Conservation (phyloP, 2,329 filamentous ascomycete species). For the Claviceps sp. region DNA sequence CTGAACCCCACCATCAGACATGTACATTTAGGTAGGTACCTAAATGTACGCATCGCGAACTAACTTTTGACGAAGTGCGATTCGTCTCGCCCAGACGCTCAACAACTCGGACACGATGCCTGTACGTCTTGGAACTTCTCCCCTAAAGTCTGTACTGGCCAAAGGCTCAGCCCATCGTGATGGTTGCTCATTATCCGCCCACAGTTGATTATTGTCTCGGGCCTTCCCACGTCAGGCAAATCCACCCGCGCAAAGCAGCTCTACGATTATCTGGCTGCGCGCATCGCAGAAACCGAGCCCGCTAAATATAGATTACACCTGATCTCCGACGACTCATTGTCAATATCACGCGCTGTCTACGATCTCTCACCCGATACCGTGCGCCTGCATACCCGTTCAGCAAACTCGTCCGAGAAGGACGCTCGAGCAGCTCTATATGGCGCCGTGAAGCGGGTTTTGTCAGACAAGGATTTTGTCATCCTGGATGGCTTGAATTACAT, state of each 20-base stretch:
- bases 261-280: slow-evolving; percentile 46
- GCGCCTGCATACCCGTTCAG: slow-evolving; percentile 50
- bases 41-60: background rate
- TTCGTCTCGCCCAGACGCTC: background rate
- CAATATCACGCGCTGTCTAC: slow-evolving; percentile 59
- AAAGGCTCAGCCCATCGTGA: background rate
- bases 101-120: background rate
- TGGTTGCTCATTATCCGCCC: slow-evolving; percentile 3
- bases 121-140: background rate
- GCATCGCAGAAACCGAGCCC: slow-evolving; percentile 28
- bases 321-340: slow-evolving; percentile 59
- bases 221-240: slow-evolving; percentile 56
- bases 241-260: slow-evolving; percentile 54
- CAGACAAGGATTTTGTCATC: slow-evolving; percentile 61
- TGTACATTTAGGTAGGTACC: no score
- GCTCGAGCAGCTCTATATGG: slow-evolving; percentile 63
- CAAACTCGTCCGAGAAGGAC: slow-evolving; percentile 68
- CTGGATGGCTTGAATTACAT: slow-evolving; percentile 78
- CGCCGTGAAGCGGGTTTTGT: slow-evolving; percentile 64
- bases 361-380: slow-evolving; percentile 41
- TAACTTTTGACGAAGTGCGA: background rate
- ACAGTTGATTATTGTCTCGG: slow-evolving; percentile 56
- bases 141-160: background rate
- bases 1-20: background rate
- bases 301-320: slow-evolving; percentile 54